A percentile compares a stretch with the other conserved stretches of the same genome.
Conservation (phyloP, 2,329 filamentous ascomycete genomes). For the Cytospora piceae region DNA sequence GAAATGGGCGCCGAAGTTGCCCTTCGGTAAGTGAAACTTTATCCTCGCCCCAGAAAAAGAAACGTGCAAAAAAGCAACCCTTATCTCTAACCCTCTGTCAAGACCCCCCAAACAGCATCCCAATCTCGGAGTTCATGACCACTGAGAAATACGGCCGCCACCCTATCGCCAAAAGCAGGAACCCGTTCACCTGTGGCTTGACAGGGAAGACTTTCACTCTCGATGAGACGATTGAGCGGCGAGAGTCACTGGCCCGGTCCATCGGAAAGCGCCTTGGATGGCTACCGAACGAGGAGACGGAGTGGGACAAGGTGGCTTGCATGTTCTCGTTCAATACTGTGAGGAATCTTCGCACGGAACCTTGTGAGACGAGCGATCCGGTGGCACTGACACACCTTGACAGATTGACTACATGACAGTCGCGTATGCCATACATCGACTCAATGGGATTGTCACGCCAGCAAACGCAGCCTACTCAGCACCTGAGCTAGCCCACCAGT, state of each 20-base stretch:
- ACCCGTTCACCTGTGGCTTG: conserved; percentile 78
- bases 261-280: conserved; percentile 74
- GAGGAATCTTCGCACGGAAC: conserved; percentile 34
- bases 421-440: conserved; percentile 72
- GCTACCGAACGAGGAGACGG: conserved; percentile 68
- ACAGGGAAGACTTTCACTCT: conserved; percentile 69
- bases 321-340: conserved; percentile 83
- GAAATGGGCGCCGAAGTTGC: conserved; percentile 62
- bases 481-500: conserved; percentile 71
- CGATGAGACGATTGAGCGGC: conserved; percentile 65
- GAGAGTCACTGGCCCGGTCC: conserved; percentile 69
- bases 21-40: conserved; percentile 50
- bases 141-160: conserved; percentile 71
- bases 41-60: background rate
- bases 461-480: conserved; percentile 76
- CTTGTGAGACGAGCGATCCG: background rate
- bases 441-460: conserved; percentile 74
- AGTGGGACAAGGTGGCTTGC: conserved; percentile 81
- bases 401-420: conserved; percentile 53
- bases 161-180: conserved; percentile 63
- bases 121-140: conserved; percentile 77
- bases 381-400: background rate
- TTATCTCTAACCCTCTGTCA: conserved; percentile 30
- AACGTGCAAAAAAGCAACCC: background rate
- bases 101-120: conserved; percentile 73